Evolutionary conservation across 345 rosid genomes (phyloP).

Genomic region (Nasturtium officinale): DNA sequence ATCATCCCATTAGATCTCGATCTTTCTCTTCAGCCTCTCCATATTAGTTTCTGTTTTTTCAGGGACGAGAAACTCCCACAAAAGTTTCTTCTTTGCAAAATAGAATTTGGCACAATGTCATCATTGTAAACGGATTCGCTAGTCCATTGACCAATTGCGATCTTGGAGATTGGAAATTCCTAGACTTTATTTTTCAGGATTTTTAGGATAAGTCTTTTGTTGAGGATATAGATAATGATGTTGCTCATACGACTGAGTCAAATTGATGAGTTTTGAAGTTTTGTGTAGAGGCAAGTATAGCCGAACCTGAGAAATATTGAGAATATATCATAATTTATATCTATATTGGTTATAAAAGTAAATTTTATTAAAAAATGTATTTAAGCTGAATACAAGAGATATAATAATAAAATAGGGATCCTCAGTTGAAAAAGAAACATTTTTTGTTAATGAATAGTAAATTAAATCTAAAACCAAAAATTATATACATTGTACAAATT

Average conservation of each 20-base stretch:
- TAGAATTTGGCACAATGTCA: constrained; percentile 65
- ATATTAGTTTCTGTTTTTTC: background rate
- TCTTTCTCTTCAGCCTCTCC: constrained; percentile 47
- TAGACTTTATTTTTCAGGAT: constrained; percentile 6
- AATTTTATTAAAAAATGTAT: too few species aligned
- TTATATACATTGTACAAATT: background rate
- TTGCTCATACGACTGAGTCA: background rate
- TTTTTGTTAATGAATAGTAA: background rate
- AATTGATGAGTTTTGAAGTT: background rate
- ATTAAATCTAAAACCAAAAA: background rate
- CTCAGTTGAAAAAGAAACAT: background rate
- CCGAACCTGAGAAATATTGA: background rate
- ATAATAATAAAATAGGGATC: background rate
- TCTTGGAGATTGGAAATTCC: background rate
- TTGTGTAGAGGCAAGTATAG: background rate
- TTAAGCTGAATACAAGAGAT: background rate
- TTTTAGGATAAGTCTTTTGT: background rate
- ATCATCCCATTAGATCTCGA: constrained; percentile 48
- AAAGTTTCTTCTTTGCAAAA: constrained; percentile 57
- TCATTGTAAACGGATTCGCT: background rate
- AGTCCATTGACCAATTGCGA: constrained; percentile 29
- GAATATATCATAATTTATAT: too few species aligned
- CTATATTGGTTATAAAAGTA: background rate
- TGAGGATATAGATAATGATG: background rate
- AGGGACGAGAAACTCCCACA: constrained; percentile 59